Percentiles rank a stretch among this genome's conserved stretches.
These are phyloP conservation scores for Solanum chacoense DNA, from an alignment of 305 asterid species.

Conservation along the genomic window DNA sequence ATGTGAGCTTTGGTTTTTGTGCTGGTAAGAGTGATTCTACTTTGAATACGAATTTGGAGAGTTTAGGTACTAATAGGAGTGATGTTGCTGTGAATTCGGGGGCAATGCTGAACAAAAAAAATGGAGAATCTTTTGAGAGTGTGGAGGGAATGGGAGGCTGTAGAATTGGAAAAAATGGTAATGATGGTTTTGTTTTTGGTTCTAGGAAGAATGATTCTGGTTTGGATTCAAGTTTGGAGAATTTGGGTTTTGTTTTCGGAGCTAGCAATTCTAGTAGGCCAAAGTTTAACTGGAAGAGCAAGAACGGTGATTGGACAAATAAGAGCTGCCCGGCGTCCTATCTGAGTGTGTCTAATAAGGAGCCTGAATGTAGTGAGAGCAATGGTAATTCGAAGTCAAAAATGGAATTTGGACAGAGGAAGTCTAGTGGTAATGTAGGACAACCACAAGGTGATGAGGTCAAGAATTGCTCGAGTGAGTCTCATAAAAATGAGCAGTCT, in stretches of 20 bases:
- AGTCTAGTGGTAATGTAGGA: conserved; percentile 6
- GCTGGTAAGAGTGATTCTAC: not conserved
- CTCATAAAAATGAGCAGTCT: not conserved
- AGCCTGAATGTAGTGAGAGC: conserved; percentile 9
- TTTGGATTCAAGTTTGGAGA: conserved; percentile 3
- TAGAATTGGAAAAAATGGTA: not conserved
- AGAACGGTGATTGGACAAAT: not conserved
- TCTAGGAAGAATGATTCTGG: conserved; percentile 2
- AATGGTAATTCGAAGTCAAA: not conserved
- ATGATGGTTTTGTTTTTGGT: conserved; percentile 4
- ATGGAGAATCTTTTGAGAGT: not conserved
- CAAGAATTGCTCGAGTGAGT: not conserved
- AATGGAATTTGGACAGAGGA: conserved; percentile 7
- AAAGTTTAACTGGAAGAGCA: conserved; percentile 7
- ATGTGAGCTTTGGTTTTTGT: not conserved
- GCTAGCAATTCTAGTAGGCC: not conserved
- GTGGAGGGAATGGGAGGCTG: not conserved
- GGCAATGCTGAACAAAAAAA: not conserved
- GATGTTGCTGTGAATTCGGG: not conserved
- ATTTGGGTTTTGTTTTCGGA: conserved; percentile 12
- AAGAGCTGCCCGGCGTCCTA: conserved; percentile 4
- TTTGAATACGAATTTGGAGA: conserved; percentile 7
- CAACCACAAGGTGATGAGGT: conserved; percentile 9
- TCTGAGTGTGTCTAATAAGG: conserved; percentile 1
- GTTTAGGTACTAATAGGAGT: not conserved